A percentile compares a stretch with the other conserved stretches of the same genome.
phyloP scores from a whole-genome alignment of 2,329 filamentous ascomycete species.

The Nigrospora osmanthi region DNA sequence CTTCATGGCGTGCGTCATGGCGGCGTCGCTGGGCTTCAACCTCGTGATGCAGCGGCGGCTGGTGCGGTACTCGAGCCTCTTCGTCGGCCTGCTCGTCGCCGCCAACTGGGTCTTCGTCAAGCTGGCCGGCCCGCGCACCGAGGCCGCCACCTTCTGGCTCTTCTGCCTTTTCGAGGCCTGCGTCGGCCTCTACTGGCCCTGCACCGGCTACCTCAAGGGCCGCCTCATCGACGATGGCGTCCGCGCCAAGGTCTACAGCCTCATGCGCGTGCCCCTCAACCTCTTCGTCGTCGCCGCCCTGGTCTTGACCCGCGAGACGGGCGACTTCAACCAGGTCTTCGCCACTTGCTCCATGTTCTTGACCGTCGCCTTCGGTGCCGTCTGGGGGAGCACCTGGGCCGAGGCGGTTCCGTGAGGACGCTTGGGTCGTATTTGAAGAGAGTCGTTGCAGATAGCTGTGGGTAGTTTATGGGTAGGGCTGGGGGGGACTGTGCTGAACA shows the following conservation, averaged over 20 bases:
- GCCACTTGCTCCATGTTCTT: constrained; percentile 16
- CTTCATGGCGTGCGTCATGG: constrained; percentile 21
- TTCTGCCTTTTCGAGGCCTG: constrained; percentile 51
- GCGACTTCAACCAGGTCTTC: constrained; percentile 14
- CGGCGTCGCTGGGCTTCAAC: constrained; percentile 18
- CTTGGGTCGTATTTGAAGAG: too few species aligned
- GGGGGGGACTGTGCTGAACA: too few species aligned
- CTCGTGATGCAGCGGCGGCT: constrained; percentile 20
- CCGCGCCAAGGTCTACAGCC: constrained; percentile 46
- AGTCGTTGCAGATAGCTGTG: too few species aligned
- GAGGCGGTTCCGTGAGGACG: constrained; percentile 12
- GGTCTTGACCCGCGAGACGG: constrained; percentile 30
- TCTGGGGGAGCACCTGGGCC: constrained; percentile 15
- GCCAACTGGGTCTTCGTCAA: constrained; percentile 31
- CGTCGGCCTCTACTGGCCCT: constrained; percentile 50
- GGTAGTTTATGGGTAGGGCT: too few species aligned
- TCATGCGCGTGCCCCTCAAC: constrained; percentile 45
- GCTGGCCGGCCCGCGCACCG: constrained; percentile 26
- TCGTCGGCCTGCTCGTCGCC: constrained; percentile 22
- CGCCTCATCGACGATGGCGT: constrained; percentile 36
- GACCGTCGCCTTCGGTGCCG: constrained; percentile 14
- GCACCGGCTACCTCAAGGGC: constrained; percentile 44
- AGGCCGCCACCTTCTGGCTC: constrained; percentile 41
- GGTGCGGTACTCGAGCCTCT: constrained; percentile 25
- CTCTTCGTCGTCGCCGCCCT: constrained; percentile 32